Conservation (phyloP, 352 stramenopile species). For the Phytophthora cactorum region DNA sequence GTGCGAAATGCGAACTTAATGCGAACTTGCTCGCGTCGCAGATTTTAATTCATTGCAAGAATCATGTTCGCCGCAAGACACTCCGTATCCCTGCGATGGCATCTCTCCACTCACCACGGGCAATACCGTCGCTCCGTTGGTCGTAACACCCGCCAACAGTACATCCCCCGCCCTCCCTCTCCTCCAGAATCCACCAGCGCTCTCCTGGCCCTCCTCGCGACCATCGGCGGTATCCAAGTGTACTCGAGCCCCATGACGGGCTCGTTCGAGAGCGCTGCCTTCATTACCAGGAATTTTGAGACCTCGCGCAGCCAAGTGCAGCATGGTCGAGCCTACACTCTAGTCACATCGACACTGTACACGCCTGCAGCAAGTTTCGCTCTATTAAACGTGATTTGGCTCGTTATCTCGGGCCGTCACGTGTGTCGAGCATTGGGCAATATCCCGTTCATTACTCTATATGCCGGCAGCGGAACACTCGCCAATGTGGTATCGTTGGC, state of each 20-base stretch:
- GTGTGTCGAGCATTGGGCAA: constrained; percentile 27
- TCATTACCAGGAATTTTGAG: constrained; percentile 24
- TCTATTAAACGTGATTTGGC: constrained; percentile 19
- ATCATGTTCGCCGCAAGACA: too few species aligned
- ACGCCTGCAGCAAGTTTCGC: constrained; percentile 3
- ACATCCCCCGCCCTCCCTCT: not conserved
- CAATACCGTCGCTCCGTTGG: constrained; percentile 3
- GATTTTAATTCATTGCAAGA: not conserved
- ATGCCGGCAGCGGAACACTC: constrained; percentile 18
- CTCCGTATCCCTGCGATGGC: not conserved
- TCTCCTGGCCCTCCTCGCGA: constrained; percentile 11
- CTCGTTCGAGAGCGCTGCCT: constrained; percentile 8
- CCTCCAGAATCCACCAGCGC: constrained; percentile 6
- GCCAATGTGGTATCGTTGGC: constrained; percentile 19
- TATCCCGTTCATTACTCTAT: constrained; percentile 21
- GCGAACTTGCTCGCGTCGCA: constrained; percentile 6
- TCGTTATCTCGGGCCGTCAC: constrained; percentile 20
- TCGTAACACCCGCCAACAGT: not conserved
- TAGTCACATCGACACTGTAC: constrained; percentile 30
- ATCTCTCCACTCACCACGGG: not conserved
- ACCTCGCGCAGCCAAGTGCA: constrained; percentile 11
- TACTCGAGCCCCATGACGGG: constrained; percentile 13
- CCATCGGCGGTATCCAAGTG: constrained; percentile 15
- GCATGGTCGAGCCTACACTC: constrained; percentile 15
- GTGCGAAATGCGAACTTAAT: constrained; percentile 2